Base-by-base conservation (phyloP, 176 grass and related monocot genomes). In the Themeda triandra region DNA sequence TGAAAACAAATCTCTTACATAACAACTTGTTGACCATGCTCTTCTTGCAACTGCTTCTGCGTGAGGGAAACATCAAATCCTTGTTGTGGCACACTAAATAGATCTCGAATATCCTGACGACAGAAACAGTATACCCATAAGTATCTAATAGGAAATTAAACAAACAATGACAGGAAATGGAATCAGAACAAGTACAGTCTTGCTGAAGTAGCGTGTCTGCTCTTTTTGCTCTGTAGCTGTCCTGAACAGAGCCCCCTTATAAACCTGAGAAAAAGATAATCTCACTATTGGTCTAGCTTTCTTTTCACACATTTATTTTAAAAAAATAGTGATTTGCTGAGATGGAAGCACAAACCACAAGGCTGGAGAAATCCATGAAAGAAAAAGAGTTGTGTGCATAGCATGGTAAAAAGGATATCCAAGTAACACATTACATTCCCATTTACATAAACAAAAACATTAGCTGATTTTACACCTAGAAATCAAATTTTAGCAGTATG, bases 151-250 rank as follows among this genome's bases (percentile, higher is more conserved):
- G 30, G 27, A 84, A 30, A 91, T 5, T 36, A 29, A 82, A 30
- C 18, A 76, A 69, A 66, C 44, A 32, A 69, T 84, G 62, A 54
- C 7, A 88, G 23, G 31, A 76, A 78, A 18, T 36, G 2, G 37
- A 51, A 88, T 48, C 66, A 79, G 18, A 63, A 70, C 53, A 63
- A 82, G 37, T 84, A 98, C 96, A 88, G 75, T 95, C 78, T 90
- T 84, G 80, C 89, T 93, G 89, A 98, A 98, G 81, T 98, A 98
- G 54, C 96, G 89, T 32, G 87, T 98, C 53, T 95, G 96, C 80
- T 95, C 89, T 89, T 95, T 98, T 27, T 98, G 91, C 66, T 98
- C 96, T 8, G 91, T 98, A 28, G 91, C 96, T 83, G 93, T 95
- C 80, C 86, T 95, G 86, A 98, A 98, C 60, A 98, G 45, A 75